These are phyloP conservation scores for Thalia dealbata DNA, from an alignment of 176 grass and related monocot genomes.

Conservation along the genomic window DNA sequence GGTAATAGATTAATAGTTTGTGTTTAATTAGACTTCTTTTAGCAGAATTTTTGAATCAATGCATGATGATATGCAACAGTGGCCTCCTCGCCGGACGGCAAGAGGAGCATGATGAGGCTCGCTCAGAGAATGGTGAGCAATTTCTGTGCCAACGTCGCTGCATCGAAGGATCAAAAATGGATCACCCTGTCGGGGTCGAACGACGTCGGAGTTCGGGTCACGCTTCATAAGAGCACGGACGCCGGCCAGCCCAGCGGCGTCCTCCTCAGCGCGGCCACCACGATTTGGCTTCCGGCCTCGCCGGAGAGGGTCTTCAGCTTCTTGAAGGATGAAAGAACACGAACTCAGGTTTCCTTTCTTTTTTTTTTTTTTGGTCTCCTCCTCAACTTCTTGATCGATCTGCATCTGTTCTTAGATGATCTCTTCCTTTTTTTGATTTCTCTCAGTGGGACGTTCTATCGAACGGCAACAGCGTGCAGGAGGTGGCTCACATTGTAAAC, in stretches of 20 bases:
- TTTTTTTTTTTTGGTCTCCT: neutral
- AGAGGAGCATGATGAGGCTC: constrained; percentile 89
- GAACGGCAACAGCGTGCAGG: constrained; percentile 57
- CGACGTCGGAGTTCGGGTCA: constrained; percentile 60
- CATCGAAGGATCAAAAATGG: constrained; percentile 69
- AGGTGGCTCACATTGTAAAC: constrained; percentile 57
- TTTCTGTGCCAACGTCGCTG: constrained; percentile 64
- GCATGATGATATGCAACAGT: no score
- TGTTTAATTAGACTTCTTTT: no score
- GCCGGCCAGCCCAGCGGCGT: constrained; percentile 68
- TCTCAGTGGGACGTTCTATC: constrained; percentile 84
- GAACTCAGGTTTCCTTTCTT: constrained; percentile 40
- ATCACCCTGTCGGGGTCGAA: constrained; percentile 38
- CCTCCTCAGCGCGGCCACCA: constrained; percentile 73
- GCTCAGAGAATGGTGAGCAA: constrained; percentile 87
- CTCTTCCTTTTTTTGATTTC: neutral
- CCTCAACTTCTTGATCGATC: neutral
- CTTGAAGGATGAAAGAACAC: constrained; percentile 58
- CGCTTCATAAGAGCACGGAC: constrained; percentile 37
- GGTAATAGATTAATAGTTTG: constrained; percentile 19
- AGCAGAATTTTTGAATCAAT: neutral
- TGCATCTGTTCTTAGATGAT: neutral
- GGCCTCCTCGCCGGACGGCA: constrained; percentile 48
- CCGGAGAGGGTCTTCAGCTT: constrained; percentile 70
- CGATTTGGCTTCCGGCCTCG: constrained; percentile 67